phyloP scores from a whole-genome alignment of 345 rosid species.

The Populus alba region DNA sequence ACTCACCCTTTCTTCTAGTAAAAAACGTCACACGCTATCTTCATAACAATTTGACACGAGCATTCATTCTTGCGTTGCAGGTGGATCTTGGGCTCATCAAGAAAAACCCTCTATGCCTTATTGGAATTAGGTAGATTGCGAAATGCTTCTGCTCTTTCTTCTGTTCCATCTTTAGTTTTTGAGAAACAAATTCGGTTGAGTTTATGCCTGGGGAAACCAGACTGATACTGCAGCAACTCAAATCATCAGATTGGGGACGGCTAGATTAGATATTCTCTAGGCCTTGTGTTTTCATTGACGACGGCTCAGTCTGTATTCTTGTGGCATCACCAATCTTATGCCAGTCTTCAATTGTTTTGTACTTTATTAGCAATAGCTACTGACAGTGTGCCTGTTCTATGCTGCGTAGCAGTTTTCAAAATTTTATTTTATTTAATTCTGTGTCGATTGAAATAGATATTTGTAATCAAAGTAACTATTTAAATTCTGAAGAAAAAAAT shows the following conservation, averaged over 20 bases:
- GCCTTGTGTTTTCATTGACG: neutral
- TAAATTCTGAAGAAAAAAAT: too few species aligned
- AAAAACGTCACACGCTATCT: neutral
- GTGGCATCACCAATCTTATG: neutral
- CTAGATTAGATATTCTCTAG: too few species aligned
- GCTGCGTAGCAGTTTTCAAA: too few species aligned
- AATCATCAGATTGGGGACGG: too few species aligned
- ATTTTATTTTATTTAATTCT: too few species aligned
- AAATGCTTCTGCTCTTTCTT: neutral
- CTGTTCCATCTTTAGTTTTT: neutral
- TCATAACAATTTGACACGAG: neutral
- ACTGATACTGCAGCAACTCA: neutral
- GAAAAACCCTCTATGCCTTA: slow-evolving; percentile 63
- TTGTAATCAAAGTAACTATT: too few species aligned
- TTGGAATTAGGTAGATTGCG: slow-evolving; percentile 46
- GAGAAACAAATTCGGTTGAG: neutral
- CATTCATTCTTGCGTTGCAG: slow-evolving; percentile 32
- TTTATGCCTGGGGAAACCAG: neutral
- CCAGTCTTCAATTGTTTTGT: neutral
- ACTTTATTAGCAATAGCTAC: neutral
- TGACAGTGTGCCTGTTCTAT: too few species aligned
- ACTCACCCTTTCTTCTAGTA: neutral
- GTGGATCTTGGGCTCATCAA: slow-evolving; percentile 84
- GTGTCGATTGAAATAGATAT: too few species aligned
- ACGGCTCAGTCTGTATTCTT: neutral